phyloP scores from a whole-genome alignment of 2,329 filamentous ascomycete genomes.

The Alternaria metachromatica region DNA sequence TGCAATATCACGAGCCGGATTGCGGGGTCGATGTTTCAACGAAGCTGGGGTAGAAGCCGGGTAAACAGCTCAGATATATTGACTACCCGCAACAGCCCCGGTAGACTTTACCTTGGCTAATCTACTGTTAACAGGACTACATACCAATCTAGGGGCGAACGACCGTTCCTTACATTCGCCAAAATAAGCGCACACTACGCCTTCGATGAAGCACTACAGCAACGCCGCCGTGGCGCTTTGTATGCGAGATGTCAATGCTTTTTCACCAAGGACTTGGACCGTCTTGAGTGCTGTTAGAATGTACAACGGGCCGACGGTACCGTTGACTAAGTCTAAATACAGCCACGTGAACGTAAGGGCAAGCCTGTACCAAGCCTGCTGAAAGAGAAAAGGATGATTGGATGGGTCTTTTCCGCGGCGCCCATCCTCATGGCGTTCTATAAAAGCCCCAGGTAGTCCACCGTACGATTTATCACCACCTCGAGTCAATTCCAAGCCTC shows the following conservation, averaged over 20 bases:
- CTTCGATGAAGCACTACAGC: conserved; percentile 1
- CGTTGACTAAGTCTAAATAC: conserved; percentile 5
- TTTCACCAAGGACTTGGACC: conserved; percentile 11
- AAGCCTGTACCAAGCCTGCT: conserved; percentile 8
- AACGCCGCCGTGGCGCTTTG: conserved; percentile 1
- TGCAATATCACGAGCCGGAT: conserved; percentile 1
- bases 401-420: not conserved
- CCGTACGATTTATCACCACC: conserved; percentile 1
- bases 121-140: conserved; percentile 13
- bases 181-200: not conserved
- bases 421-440: not conserved
- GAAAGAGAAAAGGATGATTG: conserved; percentile 6
- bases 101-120: conserved; percentile 22
- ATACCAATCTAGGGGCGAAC: conserved; percentile 10
- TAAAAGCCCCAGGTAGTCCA: conserved; percentile 10
- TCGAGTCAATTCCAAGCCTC: not conserved
- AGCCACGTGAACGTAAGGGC: not conserved
- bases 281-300: not conserved
- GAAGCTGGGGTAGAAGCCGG: conserved; percentile 16
- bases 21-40: conserved; percentile 6
- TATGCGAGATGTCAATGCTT: conserved; percentile 10
- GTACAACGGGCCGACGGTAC: conserved; percentile 24
- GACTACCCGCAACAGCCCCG: conserved; percentile 1
- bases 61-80: conserved; percentile 24
- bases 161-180: conserved; percentile 10